Conservation (phyloP, 352 stramenopile genomes). For the Thalassiosira mediterranea region DNA sequence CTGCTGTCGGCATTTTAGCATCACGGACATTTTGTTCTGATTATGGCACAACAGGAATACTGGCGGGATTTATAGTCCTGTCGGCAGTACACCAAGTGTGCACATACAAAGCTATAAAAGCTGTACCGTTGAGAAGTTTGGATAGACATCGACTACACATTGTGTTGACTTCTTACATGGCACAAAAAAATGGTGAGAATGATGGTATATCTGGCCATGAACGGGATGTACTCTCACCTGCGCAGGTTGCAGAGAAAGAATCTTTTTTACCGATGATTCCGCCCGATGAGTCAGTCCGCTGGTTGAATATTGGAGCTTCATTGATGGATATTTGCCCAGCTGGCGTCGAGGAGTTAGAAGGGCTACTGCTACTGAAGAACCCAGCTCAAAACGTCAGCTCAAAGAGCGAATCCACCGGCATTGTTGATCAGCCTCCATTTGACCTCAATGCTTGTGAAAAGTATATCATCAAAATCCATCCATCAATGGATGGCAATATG, state of each 20-base stretch:
- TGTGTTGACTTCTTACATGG: slow-evolving; percentile 55
- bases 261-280: slow-evolving; percentile 62
- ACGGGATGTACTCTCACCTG: slow-evolving; percentile 52
- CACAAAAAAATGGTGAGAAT: not conserved
- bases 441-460: slow-evolving; percentile 32
- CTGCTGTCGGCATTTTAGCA: slow-evolving; percentile 68
- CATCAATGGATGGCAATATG: slow-evolving; percentile 18
- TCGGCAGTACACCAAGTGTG: slow-evolving; percentile 68
- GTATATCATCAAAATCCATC: slow-evolving; percentile 59
- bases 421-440: too few species aligned
- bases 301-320: slow-evolving; percentile 61
- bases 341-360: slow-evolving; percentile 40
- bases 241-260: slow-evolving; percentile 64
- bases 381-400: too few species aligned
- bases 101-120: slow-evolving; percentile 71
- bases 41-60: slow-evolving; percentile 62
- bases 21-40: slow-evolving; percentile 56
- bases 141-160: slow-evolving; percentile 75
- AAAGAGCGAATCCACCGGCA: too few species aligned
- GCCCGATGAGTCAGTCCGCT: slow-evolving; percentile 36
- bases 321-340: slow-evolving; percentile 53
- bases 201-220: not conserved
- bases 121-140: slow-evolving; percentile 68
- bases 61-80: slow-evolving; percentile 67
- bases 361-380: slow-evolving; percentile 23